Percentiles rank a stretch among this genome's conserved stretches.
Conservation (phyloP, 306 rosid species). For the Biancaea sappan region DNA sequence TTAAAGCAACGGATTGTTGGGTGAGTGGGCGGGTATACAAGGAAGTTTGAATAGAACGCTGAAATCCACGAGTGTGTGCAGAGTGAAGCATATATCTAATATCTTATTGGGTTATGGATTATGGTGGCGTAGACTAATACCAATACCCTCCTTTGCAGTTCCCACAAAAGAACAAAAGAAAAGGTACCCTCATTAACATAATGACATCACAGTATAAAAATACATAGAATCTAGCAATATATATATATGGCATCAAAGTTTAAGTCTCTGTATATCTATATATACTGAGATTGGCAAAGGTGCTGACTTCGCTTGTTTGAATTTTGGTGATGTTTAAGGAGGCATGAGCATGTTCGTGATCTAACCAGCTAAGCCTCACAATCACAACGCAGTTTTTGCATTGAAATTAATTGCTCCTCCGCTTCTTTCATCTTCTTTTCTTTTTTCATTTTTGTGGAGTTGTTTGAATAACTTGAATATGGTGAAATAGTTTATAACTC, state of each 20-base stretch:
- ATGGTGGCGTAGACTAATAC: constrained; percentile 42
- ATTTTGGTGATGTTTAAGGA: constrained; percentile 53
- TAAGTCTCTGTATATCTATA: background rate
- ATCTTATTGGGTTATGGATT: constrained; percentile 35
- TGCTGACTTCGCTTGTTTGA: constrained; percentile 33
- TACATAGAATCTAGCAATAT: background rate
- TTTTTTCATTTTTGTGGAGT: background rate
- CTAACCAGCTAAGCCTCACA: constrained; percentile 41
- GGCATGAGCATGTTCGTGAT: constrained; percentile 69
- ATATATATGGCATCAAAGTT: background rate
- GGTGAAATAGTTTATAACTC: too few species aligned
- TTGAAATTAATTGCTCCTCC: constrained; percentile 53
- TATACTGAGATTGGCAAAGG: background rate
- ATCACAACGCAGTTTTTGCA: constrained; percentile 28
- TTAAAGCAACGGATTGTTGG: constrained; percentile 45
- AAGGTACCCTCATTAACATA: background rate
- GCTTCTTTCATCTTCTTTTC: constrained; percentile 22
- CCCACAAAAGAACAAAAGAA: background rate
- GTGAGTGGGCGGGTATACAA: constrained; percentile 93
- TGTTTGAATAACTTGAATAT: too few species aligned
- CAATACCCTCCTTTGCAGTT: constrained; percentile 44
- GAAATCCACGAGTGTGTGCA: constrained; percentile 64
- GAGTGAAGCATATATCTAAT: background rate
- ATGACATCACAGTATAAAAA: constrained; percentile 20
- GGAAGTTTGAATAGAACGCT: constrained; percentile 87